A percentile compares a stretch with the other conserved stretches of the same genome.
These are phyloP conservation scores for Phytopythium montanum DNA, from an alignment of 352 stramenopile genomes.

Conservation along the genomic window DNA sequence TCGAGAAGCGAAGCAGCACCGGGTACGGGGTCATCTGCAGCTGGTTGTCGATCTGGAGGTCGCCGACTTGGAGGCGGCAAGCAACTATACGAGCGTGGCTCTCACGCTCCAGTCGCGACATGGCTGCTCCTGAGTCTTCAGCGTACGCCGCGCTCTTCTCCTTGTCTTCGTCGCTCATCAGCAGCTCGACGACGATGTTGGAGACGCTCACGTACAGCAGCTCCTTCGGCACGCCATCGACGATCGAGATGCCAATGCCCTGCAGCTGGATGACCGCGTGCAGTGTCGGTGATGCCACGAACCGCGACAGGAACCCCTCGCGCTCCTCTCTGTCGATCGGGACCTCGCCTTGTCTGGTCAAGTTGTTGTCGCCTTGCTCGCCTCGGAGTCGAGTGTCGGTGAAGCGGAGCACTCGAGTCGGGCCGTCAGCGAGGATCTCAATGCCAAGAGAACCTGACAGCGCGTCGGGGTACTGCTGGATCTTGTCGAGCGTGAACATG, in stretches of 20 bases:
- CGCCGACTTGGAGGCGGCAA: slow-evolving; percentile 61
- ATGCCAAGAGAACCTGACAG: slow-evolving; percentile 71
- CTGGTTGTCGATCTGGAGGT: slow-evolving; percentile 89
- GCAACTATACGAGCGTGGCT: slow-evolving; percentile 52
- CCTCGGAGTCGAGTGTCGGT: slow-evolving; percentile 75
- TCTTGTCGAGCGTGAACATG: slow-evolving; percentile 79
- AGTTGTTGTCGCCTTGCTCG: slow-evolving; percentile 16
- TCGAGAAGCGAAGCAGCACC: slow-evolving; percentile 81
- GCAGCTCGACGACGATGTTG: slow-evolving; percentile 57
- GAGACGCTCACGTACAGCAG: slow-evolving; percentile 75
- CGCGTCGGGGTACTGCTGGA: slow-evolving; percentile 73
- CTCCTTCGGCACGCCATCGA: slow-evolving; percentile 72
- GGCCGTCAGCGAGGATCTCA: slow-evolving; percentile 82
- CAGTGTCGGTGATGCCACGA: slow-evolving; percentile 48
- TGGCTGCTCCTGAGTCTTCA: slow-evolving; percentile 29
- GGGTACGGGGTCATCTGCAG: slow-evolving; percentile 78
- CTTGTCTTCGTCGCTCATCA: slow-evolving; percentile 43
- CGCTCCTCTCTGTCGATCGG: slow-evolving; percentile 11
- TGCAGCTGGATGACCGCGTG: slow-evolving; percentile 56
- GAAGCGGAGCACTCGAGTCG: slow-evolving; percentile 83
- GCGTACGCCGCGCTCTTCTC: slow-evolving; percentile 35
- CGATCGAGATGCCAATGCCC: slow-evolving; percentile 72
- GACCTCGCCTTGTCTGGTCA: slow-evolving; percentile 4
- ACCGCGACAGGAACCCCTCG: slow-evolving; percentile 36
- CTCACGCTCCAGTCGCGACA: slow-evolving; percentile 58